phyloP scores from a whole-genome alignment of 2,329 filamentous ascomycete species.

The Fonsecaea erecta region DNA sequence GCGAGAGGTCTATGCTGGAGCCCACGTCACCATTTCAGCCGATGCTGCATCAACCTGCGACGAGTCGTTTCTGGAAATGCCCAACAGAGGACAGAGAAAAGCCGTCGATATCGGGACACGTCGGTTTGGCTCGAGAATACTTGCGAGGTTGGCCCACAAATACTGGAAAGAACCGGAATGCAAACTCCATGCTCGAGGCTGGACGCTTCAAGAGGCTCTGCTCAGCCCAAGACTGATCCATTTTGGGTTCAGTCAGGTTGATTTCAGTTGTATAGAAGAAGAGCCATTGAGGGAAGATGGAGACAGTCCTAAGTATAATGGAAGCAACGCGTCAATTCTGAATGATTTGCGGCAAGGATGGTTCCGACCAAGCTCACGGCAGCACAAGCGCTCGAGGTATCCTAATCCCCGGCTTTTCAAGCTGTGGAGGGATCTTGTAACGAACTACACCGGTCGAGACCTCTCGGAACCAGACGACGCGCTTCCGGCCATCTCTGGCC shows the following conservation, averaged over 20 bases:
- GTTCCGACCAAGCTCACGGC: neutral
- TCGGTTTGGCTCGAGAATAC: neutral
- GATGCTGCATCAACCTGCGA: neutral
- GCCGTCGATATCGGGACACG: neutral
- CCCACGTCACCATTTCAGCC: neutral
- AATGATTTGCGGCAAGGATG: neutral
- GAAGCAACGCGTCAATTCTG: neutral
- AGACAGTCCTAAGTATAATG: too few species aligned
- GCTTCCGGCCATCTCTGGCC: neutral
- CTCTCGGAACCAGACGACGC: neutral
- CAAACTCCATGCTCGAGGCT: neutral
- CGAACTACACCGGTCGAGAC: neutral
- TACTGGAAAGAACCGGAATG: too few species aligned
- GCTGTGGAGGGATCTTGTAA: neutral
- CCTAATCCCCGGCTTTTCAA: neutral
- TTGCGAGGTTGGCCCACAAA: neutral
- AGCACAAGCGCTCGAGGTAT: neutral
- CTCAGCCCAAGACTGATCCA: neutral
- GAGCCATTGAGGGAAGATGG: neutral
- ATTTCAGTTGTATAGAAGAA: neutral
- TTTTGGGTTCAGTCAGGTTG: neutral
- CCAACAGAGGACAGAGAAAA: neutral
- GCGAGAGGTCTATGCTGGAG: neutral
- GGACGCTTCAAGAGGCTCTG: neutral
- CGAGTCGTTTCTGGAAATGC: neutral